phyloP scores from a whole-genome alignment of 148 eudicot species.

The Heliosperma pusillum region DNA sequence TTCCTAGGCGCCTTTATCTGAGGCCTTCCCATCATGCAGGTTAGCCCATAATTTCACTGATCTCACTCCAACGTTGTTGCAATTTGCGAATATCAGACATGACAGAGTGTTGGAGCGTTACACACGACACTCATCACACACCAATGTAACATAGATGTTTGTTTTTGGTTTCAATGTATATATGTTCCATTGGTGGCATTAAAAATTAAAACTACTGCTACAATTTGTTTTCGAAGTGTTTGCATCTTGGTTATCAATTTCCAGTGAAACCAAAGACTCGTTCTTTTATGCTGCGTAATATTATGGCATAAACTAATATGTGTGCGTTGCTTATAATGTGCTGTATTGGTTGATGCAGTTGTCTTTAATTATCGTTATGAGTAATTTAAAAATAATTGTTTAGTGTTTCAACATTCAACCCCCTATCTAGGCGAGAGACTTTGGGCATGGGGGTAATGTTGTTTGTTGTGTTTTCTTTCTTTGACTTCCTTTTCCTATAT shows the following conservation, averaged over 20 bases:
- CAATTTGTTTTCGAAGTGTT: neutral
- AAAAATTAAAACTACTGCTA: neutral
- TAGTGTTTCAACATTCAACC: neutral
- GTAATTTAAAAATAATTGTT: neutral
- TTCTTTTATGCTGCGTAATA: too few relatives aligned
- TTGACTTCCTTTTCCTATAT: neutral
- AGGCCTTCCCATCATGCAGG: constrained; percentile 19
- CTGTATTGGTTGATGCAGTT: neutral
- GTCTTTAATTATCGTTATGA: neutral
- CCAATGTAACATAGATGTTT: neutral
- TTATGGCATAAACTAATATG: too few relatives aligned
- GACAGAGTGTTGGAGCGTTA: neutral
- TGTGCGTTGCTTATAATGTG: neutral
- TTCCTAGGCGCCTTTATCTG: neutral
- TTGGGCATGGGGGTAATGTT: neutral
- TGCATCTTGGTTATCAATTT: too few relatives aligned
- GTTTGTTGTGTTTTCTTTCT: neutral
- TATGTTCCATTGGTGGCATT: neutral
- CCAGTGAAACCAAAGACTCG: too few relatives aligned
- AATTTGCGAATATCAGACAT: neutral
- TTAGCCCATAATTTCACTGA: constrained; percentile 4
- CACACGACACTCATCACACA: neutral
- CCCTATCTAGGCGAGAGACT: neutral
- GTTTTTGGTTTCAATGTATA: constrained; percentile 11
- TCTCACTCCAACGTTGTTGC: neutral